Conservation (phyloP, 139 green algal species). For the Ostreobium quekettii region DNA sequence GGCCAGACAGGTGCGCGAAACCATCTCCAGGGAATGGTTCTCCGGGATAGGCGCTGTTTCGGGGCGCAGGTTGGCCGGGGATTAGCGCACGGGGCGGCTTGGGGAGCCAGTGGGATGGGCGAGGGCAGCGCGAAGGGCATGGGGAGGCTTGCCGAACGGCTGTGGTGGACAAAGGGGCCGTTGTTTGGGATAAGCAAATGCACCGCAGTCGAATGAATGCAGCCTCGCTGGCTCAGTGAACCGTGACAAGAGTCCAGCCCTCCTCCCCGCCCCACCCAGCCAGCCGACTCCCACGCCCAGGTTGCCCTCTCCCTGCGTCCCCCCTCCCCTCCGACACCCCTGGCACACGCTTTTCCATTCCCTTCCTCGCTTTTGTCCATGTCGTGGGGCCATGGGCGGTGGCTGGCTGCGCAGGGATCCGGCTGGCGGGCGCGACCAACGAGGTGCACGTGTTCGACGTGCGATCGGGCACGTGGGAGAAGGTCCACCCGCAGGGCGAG, state of each 20-base stretch:
- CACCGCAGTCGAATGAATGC: too few species aligned
- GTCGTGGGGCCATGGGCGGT: neutral
- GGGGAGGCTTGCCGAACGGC: too few species aligned
- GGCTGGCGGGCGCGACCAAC: conserved; percentile 82
- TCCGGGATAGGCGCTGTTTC: too few species aligned
- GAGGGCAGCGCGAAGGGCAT: too few species aligned
- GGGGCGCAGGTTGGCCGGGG: too few species aligned
- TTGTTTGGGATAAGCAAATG: too few species aligned
- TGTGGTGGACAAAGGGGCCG: too few species aligned
- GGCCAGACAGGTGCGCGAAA: too few species aligned
- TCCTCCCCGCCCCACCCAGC: conserved; percentile 3
- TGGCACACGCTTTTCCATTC: neutral
- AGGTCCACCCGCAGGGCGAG: conserved; percentile 72
- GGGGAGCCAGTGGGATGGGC: too few species aligned
- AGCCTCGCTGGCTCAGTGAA: too few species aligned
- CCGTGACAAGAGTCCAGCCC: neutral
- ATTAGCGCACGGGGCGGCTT: too few species aligned
- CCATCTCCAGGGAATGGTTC: too few species aligned
- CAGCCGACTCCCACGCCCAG: neutral
- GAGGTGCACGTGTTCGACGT: conserved; percentile 93
- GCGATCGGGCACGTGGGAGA: conserved; percentile 69
- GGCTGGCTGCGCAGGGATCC: conserved; percentile 62
- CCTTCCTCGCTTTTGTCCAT: neutral
- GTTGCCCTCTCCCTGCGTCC: neutral
- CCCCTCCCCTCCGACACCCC: neutral